Percentiles rank a stretch among this genome's conserved stretches.
Evolutionary conservation across 306 rosid species (phyloP).

Genomic region (Pyrus bretschneideri): DNA sequence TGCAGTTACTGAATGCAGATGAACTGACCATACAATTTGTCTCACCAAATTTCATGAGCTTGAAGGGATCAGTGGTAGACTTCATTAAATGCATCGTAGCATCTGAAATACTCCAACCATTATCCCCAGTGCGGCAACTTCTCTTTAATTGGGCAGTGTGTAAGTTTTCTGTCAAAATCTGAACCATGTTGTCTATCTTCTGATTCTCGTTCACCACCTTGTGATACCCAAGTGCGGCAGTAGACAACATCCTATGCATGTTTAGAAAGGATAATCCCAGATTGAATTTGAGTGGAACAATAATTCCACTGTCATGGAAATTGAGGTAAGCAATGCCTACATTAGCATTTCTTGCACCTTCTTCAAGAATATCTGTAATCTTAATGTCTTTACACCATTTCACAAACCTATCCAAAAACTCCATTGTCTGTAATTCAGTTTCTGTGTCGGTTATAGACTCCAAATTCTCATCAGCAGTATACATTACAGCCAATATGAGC

Average conservation of each 20-base stretch:
- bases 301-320: too few species aligned
- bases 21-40: conserved; percentile 69
- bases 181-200: conserved; percentile 71
- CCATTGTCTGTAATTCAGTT: too few species aligned
- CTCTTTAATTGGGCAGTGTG: conserved; percentile 64
- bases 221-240: conserved; percentile 69
- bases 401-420: too few species aligned
- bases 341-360: too few species aligned
- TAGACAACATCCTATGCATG: conserved; percentile 24
- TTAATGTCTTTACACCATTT: too few species aligned
- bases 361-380: too few species aligned
- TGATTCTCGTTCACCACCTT: conserved; percentile 75
- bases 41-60: conserved; percentile 76
- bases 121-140: conserved; percentile 54
- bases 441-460: too few species aligned
- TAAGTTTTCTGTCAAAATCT: conserved; percentile 73
- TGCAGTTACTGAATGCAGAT: conserved; percentile 66
- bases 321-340: too few species aligned
- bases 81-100: conserved; percentile 59
- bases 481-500: too few species aligned
- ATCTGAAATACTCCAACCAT: conserved; percentile 77
- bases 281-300: too few species aligned
- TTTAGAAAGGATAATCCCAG: too few species aligned
- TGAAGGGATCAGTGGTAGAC: conserved; percentile 66
- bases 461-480: too few species aligned